Base-by-base conservation (phyloP, 2,329 filamentous ascomycete genomes). In the Claviceps capensis region DNA sequence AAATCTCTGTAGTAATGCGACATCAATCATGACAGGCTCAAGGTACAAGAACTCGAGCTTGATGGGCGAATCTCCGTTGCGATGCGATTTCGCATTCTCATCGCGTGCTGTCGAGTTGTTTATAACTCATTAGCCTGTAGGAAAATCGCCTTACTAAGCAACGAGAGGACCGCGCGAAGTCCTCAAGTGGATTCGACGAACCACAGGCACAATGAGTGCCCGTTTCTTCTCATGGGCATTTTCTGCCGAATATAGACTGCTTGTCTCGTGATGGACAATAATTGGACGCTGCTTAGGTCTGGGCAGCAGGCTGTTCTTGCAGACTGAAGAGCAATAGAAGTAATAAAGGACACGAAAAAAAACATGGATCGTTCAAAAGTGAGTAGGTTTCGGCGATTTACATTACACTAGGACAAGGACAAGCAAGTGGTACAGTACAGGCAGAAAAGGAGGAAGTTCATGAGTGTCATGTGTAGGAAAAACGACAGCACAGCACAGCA, bases 281-380 rank as follows among this genome's bases (percentile, higher is more conserved):
- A 37, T 26, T 47, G 45, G 30, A 36, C 8, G 30, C 45, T 19
- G 16, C 36, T 23, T 30, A 3, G 9, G 48, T 43, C 11, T 36
- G 17, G n/a, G 30, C 22, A 22, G 23, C 36, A 49, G 41, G 17
- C 23, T 16, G 13, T 22, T 26, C 19, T 43, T 30, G 26, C n/a
- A 37, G 48, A n/a, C 40, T n/a, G 23, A n/a, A 36, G n/a, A 17
- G 46, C 30, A 34, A 34, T 40, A 40, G 13, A 23, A 19, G 36
- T 16, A 17, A 23, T 19, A 14, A 40, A 13, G 5, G n/a, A 22
- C 8, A 17, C 6, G 8, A 37, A n/a, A 1, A 40, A 36, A 34
- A 17, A 14, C 9, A 50, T 50, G 49, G 42, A 50, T 40, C 49
- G 42, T 46, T 45, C 49, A 45, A 50, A 46, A 46, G 49, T 50